Percentiles rank a stretch among this genome's conserved stretches.
Evolutionary conservation across 2,329 filamentous ascomycete species (phyloP).

Genomic region (Periconia digitata): DNA sequence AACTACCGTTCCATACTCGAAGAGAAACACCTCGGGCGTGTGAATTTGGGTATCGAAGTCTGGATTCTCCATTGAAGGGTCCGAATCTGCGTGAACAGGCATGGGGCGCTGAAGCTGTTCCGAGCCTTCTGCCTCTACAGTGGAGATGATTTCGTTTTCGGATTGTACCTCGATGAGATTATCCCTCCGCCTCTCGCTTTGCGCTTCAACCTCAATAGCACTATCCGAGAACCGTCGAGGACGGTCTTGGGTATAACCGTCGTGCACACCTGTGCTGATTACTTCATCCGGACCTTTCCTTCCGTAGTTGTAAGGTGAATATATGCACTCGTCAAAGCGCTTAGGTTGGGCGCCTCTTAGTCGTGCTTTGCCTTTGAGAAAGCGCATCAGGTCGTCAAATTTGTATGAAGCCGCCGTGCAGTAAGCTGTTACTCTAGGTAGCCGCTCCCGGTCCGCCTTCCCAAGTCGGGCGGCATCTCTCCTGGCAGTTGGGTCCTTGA

Average conservation of each 20-base stretch:
- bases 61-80: slow-evolving; percentile 48
- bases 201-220: slow-evolving; percentile 67
- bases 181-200: slow-evolving; percentile 58
- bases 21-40: slow-evolving; percentile 92
- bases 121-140: slow-evolving; percentile 29
- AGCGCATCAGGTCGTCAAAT: slow-evolving; percentile 85
- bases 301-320: slow-evolving; percentile 86
- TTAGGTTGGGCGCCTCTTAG: slow-evolving; percentile 82
- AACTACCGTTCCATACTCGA: slow-evolving; percentile 96
- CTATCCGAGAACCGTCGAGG: slow-evolving; percentile 75
- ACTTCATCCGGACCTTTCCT: slow-evolving; percentile 45
- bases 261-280: slow-evolving; percentile 33
- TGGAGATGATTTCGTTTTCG: slow-evolving; percentile 32
- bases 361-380: slow-evolving; percentile 81
- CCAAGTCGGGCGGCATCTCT: slow-evolving; percentile 89
- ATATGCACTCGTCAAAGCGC: slow-evolving; percentile 95
- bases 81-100: slow-evolving; percentile 32
- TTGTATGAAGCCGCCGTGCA: slow-evolving; percentile 92
- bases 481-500: slow-evolving; percentile 92
- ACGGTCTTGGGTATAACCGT: slow-evolving; percentile 23
- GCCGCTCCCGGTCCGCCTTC: slow-evolving; percentile 83
- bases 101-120: slow-evolving; percentile 25
- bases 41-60: slow-evolving; percentile 89
- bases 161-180: slow-evolving; percentile 64
- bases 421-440: slow-evolving; percentile 94